A percentile compares a stretch with the other conserved stretches of the same genome.
These are phyloP conservation scores for Scalesia atractyloides DNA, from an alignment of 129 eudicot species.

Conservation along the genomic window DNA sequence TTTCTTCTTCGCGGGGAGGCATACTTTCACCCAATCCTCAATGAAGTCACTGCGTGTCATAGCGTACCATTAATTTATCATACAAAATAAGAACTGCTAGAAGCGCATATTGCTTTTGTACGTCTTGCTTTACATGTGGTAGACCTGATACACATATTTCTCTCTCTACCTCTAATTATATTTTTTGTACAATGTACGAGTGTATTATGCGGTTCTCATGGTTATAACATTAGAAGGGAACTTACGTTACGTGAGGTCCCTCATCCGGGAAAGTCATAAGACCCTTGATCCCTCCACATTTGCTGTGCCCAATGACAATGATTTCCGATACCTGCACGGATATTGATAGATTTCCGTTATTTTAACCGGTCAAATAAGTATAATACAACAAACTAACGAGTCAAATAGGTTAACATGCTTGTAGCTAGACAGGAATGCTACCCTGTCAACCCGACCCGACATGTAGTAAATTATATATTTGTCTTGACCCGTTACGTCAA, in stretches of 20 bases:
- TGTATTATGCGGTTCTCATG: no score
- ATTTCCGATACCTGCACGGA: conserved; percentile 68
- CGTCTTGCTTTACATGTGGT: no score
- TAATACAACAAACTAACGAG: not conserved
- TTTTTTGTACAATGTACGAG: no score
- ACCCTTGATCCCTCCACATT: conserved; percentile 97
- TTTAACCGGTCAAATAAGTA: not conserved
- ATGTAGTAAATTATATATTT: not conserved
- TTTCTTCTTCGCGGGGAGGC: conserved; percentile 77
- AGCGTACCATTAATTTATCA: not conserved
- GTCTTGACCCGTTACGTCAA: no score
- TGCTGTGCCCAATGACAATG: conserved; percentile 93
- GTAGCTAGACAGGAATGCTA: not conserved
- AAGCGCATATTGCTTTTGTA: no score
- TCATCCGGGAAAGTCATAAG: conserved; percentile 92
- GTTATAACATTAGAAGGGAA: not conserved
- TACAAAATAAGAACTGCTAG: no score
- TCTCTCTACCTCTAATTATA: no score
- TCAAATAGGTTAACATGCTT: not conserved
- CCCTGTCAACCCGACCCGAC: not conserved
- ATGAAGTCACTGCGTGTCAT: conserved; percentile 71
- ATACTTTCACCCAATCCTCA: conserved; percentile 87
- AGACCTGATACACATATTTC: no score
- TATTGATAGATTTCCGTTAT: not conserved
- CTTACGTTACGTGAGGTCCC: conserved; percentile 71